Evolutionary conservation across 2,329 filamentous ascomycete genomes (phyloP).

Genomic region (Hymenoscyphus repandus): DNA sequence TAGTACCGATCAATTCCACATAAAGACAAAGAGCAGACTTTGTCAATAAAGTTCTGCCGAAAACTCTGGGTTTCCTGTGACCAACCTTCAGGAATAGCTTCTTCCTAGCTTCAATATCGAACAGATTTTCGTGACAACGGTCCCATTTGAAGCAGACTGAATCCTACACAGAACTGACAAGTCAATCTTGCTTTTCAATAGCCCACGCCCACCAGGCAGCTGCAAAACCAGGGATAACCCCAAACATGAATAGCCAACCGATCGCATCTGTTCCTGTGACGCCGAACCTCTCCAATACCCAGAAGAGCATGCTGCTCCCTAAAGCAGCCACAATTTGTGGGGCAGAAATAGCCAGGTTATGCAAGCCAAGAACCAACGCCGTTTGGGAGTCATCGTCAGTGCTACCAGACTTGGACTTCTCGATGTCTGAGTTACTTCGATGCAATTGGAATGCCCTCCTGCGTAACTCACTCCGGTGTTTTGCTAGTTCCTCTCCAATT

Average conservation of each 20-base stretch:
- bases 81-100: no score
- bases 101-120: no score
- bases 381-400: not conserved
- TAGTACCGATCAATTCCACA: no score
- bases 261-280: slow-evolving; percentile 5
- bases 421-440: not conserved
- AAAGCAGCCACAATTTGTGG: slow-evolving; percentile 7
- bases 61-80: no score
- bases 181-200: not conserved
- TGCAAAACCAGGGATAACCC: not conserved
- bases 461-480: not conserved
- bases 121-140: no score
- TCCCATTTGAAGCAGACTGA: no score
- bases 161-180: no score
- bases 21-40: no score
- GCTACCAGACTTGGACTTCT: not conserved
- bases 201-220: slow-evolving; percentile 2
- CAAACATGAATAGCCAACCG: slow-evolving; percentile 6
- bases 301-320: slow-evolving; percentile 6
- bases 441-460: not conserved
- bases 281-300: not conserved
- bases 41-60: no score
- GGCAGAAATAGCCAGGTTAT: slow-evolving; percentile 6
- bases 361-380: slow-evolving; percentile 1
- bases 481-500: slow-evolving; percentile 26